Conservation (phyloP, 2,329 filamentous ascomycete species). For the Thielaviopsis musarum region DNA sequence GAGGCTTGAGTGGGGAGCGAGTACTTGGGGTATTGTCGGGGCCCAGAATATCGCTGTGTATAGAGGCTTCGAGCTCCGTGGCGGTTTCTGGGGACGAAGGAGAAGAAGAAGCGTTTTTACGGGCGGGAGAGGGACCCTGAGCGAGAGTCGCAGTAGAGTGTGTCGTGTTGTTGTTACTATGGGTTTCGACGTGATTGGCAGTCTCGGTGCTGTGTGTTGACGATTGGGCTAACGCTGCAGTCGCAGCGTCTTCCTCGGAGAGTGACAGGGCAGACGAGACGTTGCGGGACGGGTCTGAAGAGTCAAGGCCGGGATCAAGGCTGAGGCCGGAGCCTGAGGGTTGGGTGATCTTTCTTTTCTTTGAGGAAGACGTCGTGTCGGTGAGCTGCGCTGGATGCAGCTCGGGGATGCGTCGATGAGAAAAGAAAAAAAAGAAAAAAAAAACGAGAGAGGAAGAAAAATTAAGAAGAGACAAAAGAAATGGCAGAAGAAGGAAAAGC, state of each 20-base stretch:
- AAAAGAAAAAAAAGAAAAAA: not conserved
- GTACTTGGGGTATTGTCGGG: not conserved
- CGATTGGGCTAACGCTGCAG: constrained; percentile 8
- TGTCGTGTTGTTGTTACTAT: constrained; percentile 22
- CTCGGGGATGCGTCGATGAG: constrained; percentile 24
- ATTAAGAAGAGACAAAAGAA: not conserved
- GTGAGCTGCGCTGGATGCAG: constrained; percentile 46
- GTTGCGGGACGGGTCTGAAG: constrained; percentile 18
- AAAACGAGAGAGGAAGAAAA: not conserved
- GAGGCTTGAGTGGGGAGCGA: constrained; percentile 33
- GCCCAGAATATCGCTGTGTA: constrained; percentile 30
- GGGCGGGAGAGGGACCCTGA: constrained; percentile 19
- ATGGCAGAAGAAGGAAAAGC: not conserved
- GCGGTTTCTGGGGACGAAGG: constrained; percentile 39
- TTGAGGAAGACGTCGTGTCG: constrained; percentile 56
- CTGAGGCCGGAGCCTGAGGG: constrained; percentile 17
- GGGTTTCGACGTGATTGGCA: not conserved
- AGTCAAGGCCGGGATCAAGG: constrained; percentile 22
- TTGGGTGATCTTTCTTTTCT: constrained; percentile 50
- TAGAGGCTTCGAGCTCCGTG: constrained; percentile 38
- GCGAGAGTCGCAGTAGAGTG: constrained; percentile 31
- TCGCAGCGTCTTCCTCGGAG: constrained; percentile 20
- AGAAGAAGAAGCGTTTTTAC: constrained; percentile 36
- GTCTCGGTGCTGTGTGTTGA: not conserved
- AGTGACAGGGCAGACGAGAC: constrained; percentile 23